These are phyloP conservation scores for Samsoniella hepiali DNA, from an alignment of 2,329 filamentous ascomycete genomes.

Conservation along the genomic window DNA sequence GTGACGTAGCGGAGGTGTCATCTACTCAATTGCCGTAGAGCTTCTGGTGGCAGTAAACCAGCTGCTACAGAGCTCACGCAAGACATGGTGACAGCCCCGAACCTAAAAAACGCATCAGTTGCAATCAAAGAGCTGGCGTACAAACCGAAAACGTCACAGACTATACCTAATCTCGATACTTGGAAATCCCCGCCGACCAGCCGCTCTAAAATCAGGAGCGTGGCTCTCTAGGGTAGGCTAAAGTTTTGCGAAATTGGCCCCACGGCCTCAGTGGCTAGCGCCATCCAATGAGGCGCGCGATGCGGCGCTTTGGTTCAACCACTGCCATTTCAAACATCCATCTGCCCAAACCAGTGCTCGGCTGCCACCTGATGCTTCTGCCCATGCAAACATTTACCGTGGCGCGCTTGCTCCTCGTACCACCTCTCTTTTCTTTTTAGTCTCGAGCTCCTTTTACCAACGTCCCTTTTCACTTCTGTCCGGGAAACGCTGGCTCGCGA, in stretches of 20 bases:
- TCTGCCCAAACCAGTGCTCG: background rate
- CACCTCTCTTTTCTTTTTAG: background rate
- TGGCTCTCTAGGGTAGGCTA: conserved; percentile 13
- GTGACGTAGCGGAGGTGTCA: background rate
- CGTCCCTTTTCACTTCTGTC: background rate
- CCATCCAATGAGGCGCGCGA: conserved; percentile 14
- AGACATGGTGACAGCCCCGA: background rate
- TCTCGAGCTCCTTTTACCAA: background rate
- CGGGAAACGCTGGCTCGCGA: background rate
- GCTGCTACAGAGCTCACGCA: too few relatives aligned
- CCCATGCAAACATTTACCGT: conserved; percentile 4
- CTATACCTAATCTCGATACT: background rate
- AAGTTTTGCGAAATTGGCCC: background rate
- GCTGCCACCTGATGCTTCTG: background rate
- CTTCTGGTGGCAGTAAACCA: too few relatives aligned
- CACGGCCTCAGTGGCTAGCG: background rate
- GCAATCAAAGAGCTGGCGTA: background rate
- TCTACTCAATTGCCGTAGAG: background rate
- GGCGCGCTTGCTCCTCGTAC: background rate
- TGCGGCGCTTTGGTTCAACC: background rate
- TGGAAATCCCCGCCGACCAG: conserved; percentile 20
- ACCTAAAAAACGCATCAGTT: background rate
- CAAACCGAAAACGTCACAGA: background rate
- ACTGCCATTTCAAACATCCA: background rate
- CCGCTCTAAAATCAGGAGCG: background rate